Base-by-base conservation (phyloP, 192 early-diverging fungal genomes). In the Rhizophagus clarus region DNA sequence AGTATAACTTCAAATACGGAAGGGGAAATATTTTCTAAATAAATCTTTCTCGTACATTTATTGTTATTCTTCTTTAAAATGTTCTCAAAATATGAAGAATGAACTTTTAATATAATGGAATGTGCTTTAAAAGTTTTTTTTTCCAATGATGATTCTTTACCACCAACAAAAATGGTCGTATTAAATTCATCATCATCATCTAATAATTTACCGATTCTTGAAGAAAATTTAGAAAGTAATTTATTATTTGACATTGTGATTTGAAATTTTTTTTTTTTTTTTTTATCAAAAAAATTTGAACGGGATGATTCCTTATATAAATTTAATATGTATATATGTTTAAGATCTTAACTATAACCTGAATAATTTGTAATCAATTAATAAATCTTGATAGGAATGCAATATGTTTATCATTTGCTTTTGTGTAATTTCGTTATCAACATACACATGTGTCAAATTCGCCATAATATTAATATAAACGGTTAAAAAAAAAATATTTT, bases 231-330 rank as follows among this genome's bases (percentile, higher is more conserved):
- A 17, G 24, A 49, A 20, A 72, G 7, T 47, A 72, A 31, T 17
- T 51, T 72, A 49, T 72, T 72, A 28, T 17, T n/a, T 24, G 71
- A n/a, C 71, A 72, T 72, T 1, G 12, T 72, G 29, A 17, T 72
- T 7, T 47, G 20, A 49, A 72, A 72, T 49, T 26, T 24, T 82
- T 81, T n/a, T n/a, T n/a, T n/a, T 28, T 84, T 76, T 67, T 86
- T 60, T 34, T 34, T 34, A 34, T 37, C 34, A 37, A 37, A 37
- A 37, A 37, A 37, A 37, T 37, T 40, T 40, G 37, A 40, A 40
- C 37, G 37, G 6, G 37, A 40, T 40, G 37, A 7, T 32, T 32
- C 3, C 32, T 9, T 7, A n/a, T n/a, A n/a, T n/a, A n/a, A n/a
- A n/a, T 40, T 40, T 40, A 8, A 5, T 37, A 4, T 40, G 5